Percentiles rank a stretch among this genome's conserved stretches.
phyloP scores from a whole-genome alignment of 305 asterid genomes.

The Fraxinus latifolia region DNA sequence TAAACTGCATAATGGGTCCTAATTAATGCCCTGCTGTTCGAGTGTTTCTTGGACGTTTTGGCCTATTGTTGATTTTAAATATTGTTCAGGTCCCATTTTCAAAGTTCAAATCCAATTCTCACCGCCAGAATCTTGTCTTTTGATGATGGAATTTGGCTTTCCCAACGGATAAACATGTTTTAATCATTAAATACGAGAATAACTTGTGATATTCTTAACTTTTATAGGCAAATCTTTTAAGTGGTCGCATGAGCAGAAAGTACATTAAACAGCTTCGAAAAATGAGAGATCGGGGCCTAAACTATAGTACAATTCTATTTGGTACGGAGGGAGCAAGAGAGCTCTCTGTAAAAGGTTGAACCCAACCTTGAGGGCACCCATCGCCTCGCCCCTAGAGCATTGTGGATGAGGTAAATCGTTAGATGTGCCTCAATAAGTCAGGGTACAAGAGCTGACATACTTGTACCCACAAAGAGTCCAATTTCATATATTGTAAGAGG shows the following conservation, averaged over 20 bases:
- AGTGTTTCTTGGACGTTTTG: not conserved
- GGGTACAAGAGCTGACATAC: too few species aligned
- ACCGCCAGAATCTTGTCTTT: not conserved
- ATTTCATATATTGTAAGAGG: too few species aligned
- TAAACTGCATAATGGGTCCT: not conserved
- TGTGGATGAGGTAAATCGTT: too few species aligned
- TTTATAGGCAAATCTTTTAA: not conserved
- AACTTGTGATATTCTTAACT: not conserved
- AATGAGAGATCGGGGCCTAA: not conserved
- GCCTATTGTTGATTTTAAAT: not conserved
- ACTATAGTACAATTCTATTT: not conserved
- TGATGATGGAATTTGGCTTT: not conserved
- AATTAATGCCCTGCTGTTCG: not conserved
- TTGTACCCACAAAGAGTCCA: too few species aligned
- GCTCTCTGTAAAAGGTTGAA: too few species aligned
- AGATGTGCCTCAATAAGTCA: too few species aligned
- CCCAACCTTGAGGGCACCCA: too few species aligned
- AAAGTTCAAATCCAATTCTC: conserved; percentile 11
- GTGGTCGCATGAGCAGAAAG: not conserved
- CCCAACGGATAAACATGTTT: not conserved
- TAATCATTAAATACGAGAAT: not conserved
- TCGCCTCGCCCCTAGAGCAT: too few species aligned
- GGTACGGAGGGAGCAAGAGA: too few species aligned
- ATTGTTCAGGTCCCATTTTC: conserved; percentile 2
- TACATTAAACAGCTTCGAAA: not conserved